A percentile compares a stretch with the other conserved stretches of the same genome.
Conservation (phyloP, 352 stramenopile species). For the Phytopythium sindhum region DNA sequence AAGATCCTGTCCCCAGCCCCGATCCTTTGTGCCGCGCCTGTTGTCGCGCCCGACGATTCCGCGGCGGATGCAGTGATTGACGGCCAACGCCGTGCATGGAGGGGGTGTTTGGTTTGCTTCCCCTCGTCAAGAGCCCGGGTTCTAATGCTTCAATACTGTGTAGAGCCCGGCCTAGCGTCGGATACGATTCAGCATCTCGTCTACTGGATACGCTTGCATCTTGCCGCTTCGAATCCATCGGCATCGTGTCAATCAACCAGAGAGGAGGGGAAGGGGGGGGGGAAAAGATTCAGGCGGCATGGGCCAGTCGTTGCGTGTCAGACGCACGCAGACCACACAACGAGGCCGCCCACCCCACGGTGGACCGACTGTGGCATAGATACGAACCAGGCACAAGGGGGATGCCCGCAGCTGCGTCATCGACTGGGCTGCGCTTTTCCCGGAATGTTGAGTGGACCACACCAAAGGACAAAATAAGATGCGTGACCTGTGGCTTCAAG, state of each 20-base stretch:
- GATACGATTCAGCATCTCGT: too few species aligned
- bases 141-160: too few species aligned
- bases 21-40: too few species aligned
- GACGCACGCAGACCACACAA: background rate
- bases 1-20: conserved; percentile 6
- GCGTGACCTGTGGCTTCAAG: background rate
- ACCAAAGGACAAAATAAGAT: background rate
- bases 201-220: too few species aligned
- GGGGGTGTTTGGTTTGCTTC: too few species aligned
- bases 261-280: too few species aligned
- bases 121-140: too few species aligned
- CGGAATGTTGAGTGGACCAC: background rate
- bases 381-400: conserved; percentile 4
- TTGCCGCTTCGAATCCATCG: too few species aligned
- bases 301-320: background rate
- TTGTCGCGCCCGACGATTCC: background rate
- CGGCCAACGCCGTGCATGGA: too few species aligned
- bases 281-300: background rate
- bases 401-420: background rate
- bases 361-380: conserved; percentile 11
- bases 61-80: background rate
- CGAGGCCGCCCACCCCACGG: background rate
- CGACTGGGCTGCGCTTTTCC: background rate
- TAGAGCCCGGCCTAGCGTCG: too few species aligned
- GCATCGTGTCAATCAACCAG: background rate